phyloP scores from a whole-genome alignment of 139 green algal genomes.

The Mesostigma viride region DNA sequence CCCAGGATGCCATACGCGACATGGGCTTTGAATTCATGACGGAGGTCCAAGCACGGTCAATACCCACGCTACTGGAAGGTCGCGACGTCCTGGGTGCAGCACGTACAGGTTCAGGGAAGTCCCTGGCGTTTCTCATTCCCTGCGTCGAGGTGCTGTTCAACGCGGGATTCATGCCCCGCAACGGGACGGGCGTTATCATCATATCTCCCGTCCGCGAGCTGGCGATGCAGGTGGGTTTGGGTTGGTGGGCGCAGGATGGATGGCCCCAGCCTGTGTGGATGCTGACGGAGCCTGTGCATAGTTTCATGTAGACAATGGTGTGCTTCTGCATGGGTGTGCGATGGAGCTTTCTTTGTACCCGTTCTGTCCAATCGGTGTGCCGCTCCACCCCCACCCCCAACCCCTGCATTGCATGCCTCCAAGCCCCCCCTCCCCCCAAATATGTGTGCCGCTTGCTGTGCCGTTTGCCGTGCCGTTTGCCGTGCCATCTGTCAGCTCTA shows the following conservation, averaged over 20 bases:
- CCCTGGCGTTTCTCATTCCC: slow-evolving; percentile 92
- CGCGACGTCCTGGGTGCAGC: slow-evolving; percentile 87
- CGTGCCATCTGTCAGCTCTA: no score
- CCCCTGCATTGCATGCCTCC: no score
- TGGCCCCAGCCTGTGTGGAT: neutral
- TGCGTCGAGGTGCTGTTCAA: slow-evolving; percentile 79
- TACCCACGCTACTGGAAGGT: slow-evolving; percentile 79
- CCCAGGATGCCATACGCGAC: slow-evolving; percentile 36
- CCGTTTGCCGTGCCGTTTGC: no score
- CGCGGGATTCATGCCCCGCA: slow-evolving; percentile 85
- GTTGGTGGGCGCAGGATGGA: slow-evolving; percentile 4
- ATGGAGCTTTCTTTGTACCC: no score
- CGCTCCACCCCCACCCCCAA: no score
- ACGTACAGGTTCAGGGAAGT: slow-evolving; percentile 96
- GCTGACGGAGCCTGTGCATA: no score
- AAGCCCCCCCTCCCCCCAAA: no score
- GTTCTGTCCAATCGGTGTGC: no score
- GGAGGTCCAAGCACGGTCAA: slow-evolving; percentile 78
- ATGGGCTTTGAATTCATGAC: slow-evolving; percentile 75
- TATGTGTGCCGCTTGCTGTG: no score
- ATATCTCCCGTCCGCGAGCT: slow-evolving; percentile 91
- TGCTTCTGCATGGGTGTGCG: no score
- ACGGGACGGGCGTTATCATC: slow-evolving; percentile 82
- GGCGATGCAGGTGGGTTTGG: slow-evolving; percentile 70
- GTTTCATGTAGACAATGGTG: no score